Base-by-base conservation (phyloP, 768 basidiomycete genomes). In the Tulasnella sp. region DNA sequence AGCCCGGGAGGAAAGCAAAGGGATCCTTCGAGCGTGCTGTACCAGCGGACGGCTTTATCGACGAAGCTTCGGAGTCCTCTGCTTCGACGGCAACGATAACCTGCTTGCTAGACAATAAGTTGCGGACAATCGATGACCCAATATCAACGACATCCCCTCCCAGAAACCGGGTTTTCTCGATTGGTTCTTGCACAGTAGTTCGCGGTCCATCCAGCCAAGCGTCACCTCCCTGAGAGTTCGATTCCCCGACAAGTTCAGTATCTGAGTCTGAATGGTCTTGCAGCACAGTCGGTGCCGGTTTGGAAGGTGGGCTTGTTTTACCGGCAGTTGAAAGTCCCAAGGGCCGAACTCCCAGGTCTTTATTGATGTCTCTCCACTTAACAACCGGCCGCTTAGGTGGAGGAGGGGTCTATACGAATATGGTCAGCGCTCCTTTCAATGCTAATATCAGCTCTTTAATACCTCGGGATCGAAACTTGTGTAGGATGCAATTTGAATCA, bases 401-500 rank as follows among this genome's bases (percentile, higher is more conserved):
- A 19, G 42, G 71, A 38, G 40, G 36, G 8, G 17, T 5, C 42
- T 72, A 31, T 5, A 19, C 6, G 36, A 22, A 19, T 72, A 22
- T 6, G 4, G 17, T 72, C 19, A 45, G 36, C 15, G 40, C 17
- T 72, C 15, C 25, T 5, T 72, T 8, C 38, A 7, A 7, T 19
- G 8, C 4, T 22, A 31, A 1, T 1, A 22, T 31, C 9, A 14
- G 25, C 3, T 19, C 17, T 17, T 2, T 0, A 6, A 8, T 25
- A 72, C 71, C 34, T 38, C 71, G 8, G 71, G 39, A 17, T 45
- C 71, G 40, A 19, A 37, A 31, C 5, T 34, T 0, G 36, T 38
- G 39, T 67, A 75, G 17, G 70, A 34, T 2, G 39, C 38, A 12
- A 77, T 75, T 34, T 74, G 72, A 75, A 45, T 83, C 72, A 38